Base-by-base conservation (phyloP, 352 stramenopile genomes). In the Pythium sp. region DNA sequence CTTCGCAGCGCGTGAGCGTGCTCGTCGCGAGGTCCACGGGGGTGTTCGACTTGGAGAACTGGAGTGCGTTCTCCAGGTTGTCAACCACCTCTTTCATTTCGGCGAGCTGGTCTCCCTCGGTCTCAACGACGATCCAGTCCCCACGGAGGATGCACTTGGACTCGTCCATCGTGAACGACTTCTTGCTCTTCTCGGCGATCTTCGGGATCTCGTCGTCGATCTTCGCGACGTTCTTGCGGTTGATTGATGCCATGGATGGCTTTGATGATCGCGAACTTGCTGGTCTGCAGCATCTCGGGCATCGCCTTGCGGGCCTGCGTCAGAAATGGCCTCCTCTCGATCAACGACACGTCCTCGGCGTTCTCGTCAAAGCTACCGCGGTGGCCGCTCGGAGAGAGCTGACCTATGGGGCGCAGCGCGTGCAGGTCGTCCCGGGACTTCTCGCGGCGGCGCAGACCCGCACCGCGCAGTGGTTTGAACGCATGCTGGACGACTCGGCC, bases 391-490 rank as follows among this genome's bases (percentile, higher is more conserved):
- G 77, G 79, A 38, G 79, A 90, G 62, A 90, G 81, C 62, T 77
- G 73, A 14, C 73, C 82, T 51, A 74, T 81, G 54, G 65, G 76
- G 43, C 77, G 75, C 20, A 80, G 64, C 56, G 67, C 70, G 46
- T 78, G 77, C 64, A 87, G 70, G 64, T 87, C 79, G 49, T 87
- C 79, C 49, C 79, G 77, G 30, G 75, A 79, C 51, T 82, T 70
- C 58, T 84, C 77, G 30, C 62, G 58, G 14, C 67, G 30, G 22
- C 49, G 28, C 49, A 30, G 80, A 99, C 98, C 38, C 94, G 98
- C 81, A 93, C 97, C 7, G 94, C 90, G 54, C 98, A 99, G 83
- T 99, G 97, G 97, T 99, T 99, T 72, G 98, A 99, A 81, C 94
- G 98, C 47, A 99, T 97, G 26, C 84, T 99, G 22, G 98, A 99